Evolutionary conservation across 2,329 filamentous ascomycete genomes (phyloP).

Genomic region (Chaetomiaceae sp.): DNA sequence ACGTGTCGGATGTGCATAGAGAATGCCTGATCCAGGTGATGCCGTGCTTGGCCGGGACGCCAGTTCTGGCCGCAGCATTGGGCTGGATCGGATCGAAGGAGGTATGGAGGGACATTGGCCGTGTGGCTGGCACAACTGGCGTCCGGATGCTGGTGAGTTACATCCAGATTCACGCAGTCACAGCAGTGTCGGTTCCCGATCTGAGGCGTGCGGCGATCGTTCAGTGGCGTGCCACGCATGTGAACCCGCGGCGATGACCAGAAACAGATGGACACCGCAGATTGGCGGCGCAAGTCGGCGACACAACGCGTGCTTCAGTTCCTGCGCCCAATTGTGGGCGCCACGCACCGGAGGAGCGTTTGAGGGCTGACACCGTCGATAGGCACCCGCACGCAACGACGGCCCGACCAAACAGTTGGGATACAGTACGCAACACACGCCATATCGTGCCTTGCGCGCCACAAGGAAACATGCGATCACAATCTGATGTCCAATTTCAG

Average conservation of each 20-base stretch:
- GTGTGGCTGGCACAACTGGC: constrained; percentile 10
- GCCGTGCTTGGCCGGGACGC: constrained; percentile 6
- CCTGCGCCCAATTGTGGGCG: background rate
- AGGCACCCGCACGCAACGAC: constrained; percentile 2
- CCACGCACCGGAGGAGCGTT: background rate
- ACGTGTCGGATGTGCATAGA: constrained; percentile 54
- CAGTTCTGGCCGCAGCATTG: background rate
- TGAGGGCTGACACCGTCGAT: constrained; percentile 10
- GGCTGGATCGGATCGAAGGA: constrained; percentile 1
- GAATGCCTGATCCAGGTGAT: constrained; percentile 27
- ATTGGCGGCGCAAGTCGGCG: too few species aligned
- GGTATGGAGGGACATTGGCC: background rate
- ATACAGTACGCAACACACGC: background rate
- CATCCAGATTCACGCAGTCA: constrained; percentile 8
- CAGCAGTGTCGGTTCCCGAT: background rate
- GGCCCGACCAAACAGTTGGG: constrained; percentile 7
- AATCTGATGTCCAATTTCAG: background rate
- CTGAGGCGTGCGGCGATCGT: background rate
- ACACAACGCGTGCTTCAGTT: too few species aligned
- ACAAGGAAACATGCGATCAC: too few species aligned
- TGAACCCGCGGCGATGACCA: constrained; percentile 1
- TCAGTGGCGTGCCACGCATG: constrained; percentile 12
- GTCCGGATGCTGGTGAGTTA: constrained; percentile 18
- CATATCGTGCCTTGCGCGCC: background rate
- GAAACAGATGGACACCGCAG: background rate